Evolutionary conservation across 1,284 basidiomycete species (phyloP), one percentile per base, ranked within the genome.

Genomic region (Bjerkandera adusta): DNA sequence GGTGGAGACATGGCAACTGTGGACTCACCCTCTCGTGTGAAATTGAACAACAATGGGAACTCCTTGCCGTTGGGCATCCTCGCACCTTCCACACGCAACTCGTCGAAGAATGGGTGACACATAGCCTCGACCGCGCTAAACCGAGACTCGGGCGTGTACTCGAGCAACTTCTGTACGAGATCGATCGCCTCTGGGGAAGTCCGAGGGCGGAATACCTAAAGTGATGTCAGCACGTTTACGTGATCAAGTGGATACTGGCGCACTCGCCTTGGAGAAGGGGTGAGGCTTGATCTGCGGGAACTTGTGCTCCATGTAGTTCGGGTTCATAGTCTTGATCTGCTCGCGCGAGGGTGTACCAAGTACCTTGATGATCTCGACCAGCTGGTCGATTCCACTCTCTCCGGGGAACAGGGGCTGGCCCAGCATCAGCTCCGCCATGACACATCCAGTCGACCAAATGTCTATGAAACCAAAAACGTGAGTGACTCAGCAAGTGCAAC

Each of bases 301-400:
- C 71, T 98, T 98, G 83, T 99, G 96, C 69, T 99, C 97, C 97
- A 99, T 99, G 74, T 99, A 99, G 74, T 96, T 96, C 42, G 97
- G 96, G 72, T 99, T 99, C 96, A 99, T 99, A 58, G 97, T 98
- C 86, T 98, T 98, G 82, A 99, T 99, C 71, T 99, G 97, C 67
- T 99, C 97, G 58, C 96, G 79, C 49, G 96, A 96, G 1, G 96
- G 96, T 18, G 97, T 99, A 16, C 96, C 96, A 52, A 99, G 83
- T 35, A 99, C 94, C 72, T 99, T 99, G 86, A 99, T 99, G 63
- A 99, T 99, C 73, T 99, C 96, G 41, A 99, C 96, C 59, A 99
- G 70, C 74, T 99, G 96, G 72, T 99, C 96, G 63, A 99, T 99
- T n/a, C 96, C 96, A 61, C 92, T 96, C 75, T 99, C 97, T 55